These are phyloP conservation scores for Botrytis medusae DNA, from an alignment of 2,329 filamentous ascomycete genomes.

Conservation along the genomic window DNA sequence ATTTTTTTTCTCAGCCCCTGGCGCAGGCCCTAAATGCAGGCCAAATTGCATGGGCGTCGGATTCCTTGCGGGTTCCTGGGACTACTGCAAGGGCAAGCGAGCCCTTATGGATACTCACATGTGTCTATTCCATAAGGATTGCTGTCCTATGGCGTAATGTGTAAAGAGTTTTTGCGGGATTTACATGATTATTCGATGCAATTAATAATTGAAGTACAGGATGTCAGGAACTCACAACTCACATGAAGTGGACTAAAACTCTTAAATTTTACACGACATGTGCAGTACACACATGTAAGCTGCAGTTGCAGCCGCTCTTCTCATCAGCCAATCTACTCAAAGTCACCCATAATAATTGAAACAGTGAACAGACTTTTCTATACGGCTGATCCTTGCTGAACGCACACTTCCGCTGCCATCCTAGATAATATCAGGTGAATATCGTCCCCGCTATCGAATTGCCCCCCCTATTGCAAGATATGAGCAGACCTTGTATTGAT, in stretches of 20 bases:
- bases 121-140: not conserved
- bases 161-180: conserved; percentile 6
- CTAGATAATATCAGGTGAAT: conserved; percentile 6
- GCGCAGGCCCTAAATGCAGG: conserved; percentile 1
- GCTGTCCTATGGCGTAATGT: conserved; percentile 3
- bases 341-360: conserved; percentile 5
- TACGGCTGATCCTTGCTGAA: conserved; percentile 13
- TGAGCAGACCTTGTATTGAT: not conserved
- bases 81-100: conserved; percentile 20
- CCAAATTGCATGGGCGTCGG: not conserved
- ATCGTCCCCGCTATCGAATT: conserved; percentile 5
- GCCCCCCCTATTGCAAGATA: not conserved
- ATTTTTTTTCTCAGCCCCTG: not conserved
- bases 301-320: not conserved
- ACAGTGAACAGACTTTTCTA: not conserved
- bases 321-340: not conserved
- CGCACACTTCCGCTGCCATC: not conserved
- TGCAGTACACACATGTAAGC: not conserved
- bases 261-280: not conserved
- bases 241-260: not conserved
- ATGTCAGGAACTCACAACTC: not conserved
- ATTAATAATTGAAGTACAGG: not conserved
- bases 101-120: conserved; percentile 1
- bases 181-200: not conserved
- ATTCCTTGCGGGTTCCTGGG: conserved; percentile 13